Evolutionary conservation across 805 yeast species (phyloP), one percentile per base, ranked within the genome.

Genomic region (Saccharomyces paradoxus): DNA sequence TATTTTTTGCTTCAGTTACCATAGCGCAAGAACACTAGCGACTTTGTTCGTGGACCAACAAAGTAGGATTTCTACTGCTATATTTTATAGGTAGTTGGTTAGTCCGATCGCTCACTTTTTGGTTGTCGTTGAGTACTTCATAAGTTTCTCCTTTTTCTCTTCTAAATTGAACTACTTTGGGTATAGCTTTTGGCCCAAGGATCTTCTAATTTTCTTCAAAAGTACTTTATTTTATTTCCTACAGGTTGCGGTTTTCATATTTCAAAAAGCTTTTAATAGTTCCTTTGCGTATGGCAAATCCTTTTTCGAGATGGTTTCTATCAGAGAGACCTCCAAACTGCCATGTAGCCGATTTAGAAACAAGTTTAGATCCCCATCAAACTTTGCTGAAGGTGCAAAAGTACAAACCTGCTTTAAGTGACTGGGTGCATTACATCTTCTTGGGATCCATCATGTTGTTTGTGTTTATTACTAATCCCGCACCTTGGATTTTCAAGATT

Each of bases 401-500:
- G 41, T 77, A 76, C 60, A 66, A 71, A 46, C 76, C 79, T 70
- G 68, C 76, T 0, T 56, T 61, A 12, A 68, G 71, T 37, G 95
- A 88, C 58, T 65, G 80, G 56, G 63, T 72, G 51, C 81, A 79
- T 78, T 76, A 78, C 72, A 71, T 77, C 37, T 73, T 83, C 61
- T 62, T 81, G 57, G 58, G 79, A 46, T 64, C 75, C 57, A 77
- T 89, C 58, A 75, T 84, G 65, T 58, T 78, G 41, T 80, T 82
- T 66, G 87, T 84, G 10, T 79, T 83, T 52, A 64, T 79, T 55
- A 73, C 83, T 53, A 76, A 81, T 57, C 87, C 89, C 9, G 80
- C 83, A 0, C 68, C 77, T 10, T 67, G 83, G 58, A 32, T 83
- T 2, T 49, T 67, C 41, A 75, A 69, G 54, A 28, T 62, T 32